phyloP scores from a whole-genome alignment of 768 basidiomycete species.

The Leucocoprinus sp. region DNA sequence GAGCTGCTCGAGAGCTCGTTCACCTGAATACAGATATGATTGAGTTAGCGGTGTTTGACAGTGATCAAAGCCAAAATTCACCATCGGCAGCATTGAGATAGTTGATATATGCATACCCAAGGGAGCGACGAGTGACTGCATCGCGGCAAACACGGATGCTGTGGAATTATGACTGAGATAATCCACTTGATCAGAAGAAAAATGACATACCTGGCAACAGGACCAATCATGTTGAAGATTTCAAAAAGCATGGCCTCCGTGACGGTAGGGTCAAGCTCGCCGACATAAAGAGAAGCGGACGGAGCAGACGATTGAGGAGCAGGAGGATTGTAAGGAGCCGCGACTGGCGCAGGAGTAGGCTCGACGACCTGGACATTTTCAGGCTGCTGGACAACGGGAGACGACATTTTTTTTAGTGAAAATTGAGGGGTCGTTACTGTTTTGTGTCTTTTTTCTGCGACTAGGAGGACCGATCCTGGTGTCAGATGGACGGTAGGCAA shows the following conservation, averaged over 20 bases:
- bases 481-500: constrained; percentile 12
- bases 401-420: constrained; percentile 51
- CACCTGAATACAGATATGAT: constrained; percentile 41
- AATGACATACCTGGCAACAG: constrained; percentile 79
- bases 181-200: constrained; percentile 4
- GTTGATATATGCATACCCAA: constrained; percentile 99
- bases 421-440: constrained; percentile 81
- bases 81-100: constrained; percentile 94
- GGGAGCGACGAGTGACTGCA: constrained; percentile 97
- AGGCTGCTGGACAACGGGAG: constrained; percentile 42
- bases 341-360: constrained; percentile 36
- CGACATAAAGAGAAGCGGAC: constrained; percentile 95
- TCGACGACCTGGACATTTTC: constrained; percentile 46
- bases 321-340: constrained; percentile 53
- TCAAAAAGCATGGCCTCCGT: constrained; percentile 99
- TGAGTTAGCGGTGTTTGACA: constrained; percentile 7
- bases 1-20: constrained; percentile 97
- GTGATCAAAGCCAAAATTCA: constrained; percentile 28
- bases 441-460: constrained; percentile 78
- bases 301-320: constrained; percentile 54
- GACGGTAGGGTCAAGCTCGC: constrained; percentile 96
- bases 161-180: constrained; percentile 5
- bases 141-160: constrained; percentile 99
- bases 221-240: constrained; percentile 99
- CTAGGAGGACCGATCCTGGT: constrained; percentile 23